Percentiles rank a stretch among this genome's conserved stretches.
phyloP scores from a whole-genome alignment of 2,329 filamentous ascomycete genomes.

The Diplocarpon rosae region DNA sequence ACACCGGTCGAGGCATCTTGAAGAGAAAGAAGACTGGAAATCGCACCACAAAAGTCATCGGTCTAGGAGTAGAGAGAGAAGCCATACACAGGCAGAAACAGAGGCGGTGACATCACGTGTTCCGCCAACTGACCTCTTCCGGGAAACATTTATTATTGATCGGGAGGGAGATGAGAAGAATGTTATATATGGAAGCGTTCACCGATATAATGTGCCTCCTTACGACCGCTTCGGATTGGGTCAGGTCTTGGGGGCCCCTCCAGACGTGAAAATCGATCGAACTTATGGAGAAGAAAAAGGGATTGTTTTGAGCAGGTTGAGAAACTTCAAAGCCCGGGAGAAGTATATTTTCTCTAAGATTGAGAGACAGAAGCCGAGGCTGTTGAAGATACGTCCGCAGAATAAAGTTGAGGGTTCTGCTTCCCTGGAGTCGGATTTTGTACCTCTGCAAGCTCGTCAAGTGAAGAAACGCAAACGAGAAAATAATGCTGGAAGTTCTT shows the following conservation, averaged over 20 bases:
- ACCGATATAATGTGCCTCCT: constrained; percentile 58
- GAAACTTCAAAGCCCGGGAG: constrained; percentile 30
- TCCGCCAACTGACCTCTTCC: neutral
- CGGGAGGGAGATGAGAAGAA: constrained; percentile 68
- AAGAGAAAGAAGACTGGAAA: constrained; percentile 14
- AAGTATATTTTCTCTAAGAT: constrained; percentile 37
- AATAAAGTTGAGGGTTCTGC: constrained; percentile 17
- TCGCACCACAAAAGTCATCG: constrained; percentile 7
- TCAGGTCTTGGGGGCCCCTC: constrained; percentile 54
- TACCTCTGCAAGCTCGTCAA: constrained; percentile 34
- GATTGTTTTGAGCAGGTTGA: constrained; percentile 35
- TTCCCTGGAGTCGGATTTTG: constrained; percentile 32
- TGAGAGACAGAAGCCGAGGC: constrained; percentile 29
- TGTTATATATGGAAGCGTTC: constrained; percentile 59
- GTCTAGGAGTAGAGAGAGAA: constrained; percentile 10
- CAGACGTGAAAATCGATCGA: constrained; percentile 54
- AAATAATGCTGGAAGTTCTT: constrained; percentile 29
- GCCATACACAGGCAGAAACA: neutral
- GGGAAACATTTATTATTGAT: constrained; percentile 50
- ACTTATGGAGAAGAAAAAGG: constrained; percentile 39
- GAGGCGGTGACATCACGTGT: constrained; percentile 2
- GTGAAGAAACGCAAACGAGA: constrained; percentile 23
- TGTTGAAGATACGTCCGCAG: constrained; percentile 32
- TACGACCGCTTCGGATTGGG: constrained; percentile 63
- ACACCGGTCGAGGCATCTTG: constrained; percentile 6